Percentiles rank a stretch among this genome's conserved stretches.
phyloP scores from a whole-genome alignment of 106 monocot species.

The Allium fistulosum region DNA sequence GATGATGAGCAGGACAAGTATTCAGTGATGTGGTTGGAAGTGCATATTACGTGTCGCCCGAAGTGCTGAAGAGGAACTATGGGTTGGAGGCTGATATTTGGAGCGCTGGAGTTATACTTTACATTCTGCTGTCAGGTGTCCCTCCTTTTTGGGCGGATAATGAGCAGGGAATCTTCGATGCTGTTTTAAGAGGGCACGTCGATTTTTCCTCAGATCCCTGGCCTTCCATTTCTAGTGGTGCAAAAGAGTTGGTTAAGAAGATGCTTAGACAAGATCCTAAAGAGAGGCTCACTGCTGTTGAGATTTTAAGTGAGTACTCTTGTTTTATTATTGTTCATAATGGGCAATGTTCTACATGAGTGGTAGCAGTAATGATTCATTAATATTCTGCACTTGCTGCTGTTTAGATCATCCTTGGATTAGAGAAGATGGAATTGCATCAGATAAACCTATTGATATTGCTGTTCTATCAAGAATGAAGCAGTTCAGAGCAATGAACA shows the following conservation, averaged over 20 bases:
- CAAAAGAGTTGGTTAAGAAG: conserved; percentile 72
- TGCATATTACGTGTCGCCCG: conserved; percentile 91
- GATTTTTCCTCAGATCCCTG: conserved; percentile 78
- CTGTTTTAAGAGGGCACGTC: conserved; percentile 51
- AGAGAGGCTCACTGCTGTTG: conserved; percentile 55
- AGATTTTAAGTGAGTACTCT: conserved; percentile 49
- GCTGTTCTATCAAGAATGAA: conserved; percentile 60
- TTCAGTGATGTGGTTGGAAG: conserved; percentile 83
- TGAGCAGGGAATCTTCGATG: conserved; percentile 77
- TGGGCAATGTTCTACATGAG: too few relatives aligned
- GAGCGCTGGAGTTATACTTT: conserved; percentile 96
- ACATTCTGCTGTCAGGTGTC: conserved; percentile 88
- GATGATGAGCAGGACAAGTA: conserved; percentile 24
- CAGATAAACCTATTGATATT: conserved; percentile 63
- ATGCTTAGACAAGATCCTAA: conserved; percentile 72
- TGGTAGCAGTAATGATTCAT: too few relatives aligned
- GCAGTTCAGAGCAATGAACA: conserved; percentile 71
- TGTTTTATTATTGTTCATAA: too few relatives aligned
- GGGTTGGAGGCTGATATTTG: conserved; percentile 80
- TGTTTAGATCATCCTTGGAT: conserved; percentile 57
- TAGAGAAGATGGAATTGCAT: conserved; percentile 56
- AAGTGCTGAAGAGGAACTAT: conserved; percentile 58
- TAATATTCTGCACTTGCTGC: conserved; percentile 5
- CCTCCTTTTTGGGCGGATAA: conserved; percentile 97
- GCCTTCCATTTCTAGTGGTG: conserved; percentile 76